Percentiles rank a stretch among this genome's conserved stretches.
Conservation (phyloP, 345 rosid species). For the Aurinia saxatilis region DNA sequence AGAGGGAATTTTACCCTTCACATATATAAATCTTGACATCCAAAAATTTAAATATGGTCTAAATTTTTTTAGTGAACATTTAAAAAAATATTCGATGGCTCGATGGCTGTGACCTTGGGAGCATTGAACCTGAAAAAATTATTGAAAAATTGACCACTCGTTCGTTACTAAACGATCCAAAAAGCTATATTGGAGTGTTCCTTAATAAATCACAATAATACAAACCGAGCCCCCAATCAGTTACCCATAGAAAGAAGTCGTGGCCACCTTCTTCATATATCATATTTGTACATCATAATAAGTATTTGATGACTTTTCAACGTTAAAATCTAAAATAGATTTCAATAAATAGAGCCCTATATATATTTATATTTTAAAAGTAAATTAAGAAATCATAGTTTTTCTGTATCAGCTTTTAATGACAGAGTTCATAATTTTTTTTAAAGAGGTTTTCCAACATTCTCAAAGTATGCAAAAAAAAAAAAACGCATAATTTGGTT, state of each 20-base stretch:
- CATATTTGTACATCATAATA: background rate
- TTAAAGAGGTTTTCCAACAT: too few relatives aligned
- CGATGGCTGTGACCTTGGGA: background rate
- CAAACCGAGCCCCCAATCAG: slow-evolving; percentile 1
- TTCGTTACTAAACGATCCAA: slow-evolving; percentile 1
- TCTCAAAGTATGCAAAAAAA: too few relatives aligned
- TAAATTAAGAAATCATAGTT: too few relatives aligned
- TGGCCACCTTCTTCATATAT: background rate
- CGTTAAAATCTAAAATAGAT: background rate
- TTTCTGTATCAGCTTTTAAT: too few relatives aligned
- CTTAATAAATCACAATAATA: background rate
- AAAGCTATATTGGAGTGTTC: background rate
- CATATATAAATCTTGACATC: too few relatives aligned
- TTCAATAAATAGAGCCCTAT: background rate
- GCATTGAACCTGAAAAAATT: background rate
- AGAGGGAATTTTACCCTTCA: too few relatives aligned
- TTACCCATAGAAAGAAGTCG: background rate
- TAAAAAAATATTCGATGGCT: background rate
- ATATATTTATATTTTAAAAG: too few relatives aligned
- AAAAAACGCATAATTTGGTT: too few relatives aligned
- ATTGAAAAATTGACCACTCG: background rate
- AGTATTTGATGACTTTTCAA: background rate
- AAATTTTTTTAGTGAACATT: background rate
- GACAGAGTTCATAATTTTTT: too few relatives aligned
- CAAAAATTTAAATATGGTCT: background rate